These are phyloP conservation scores for Diaporthe ampelina DNA, from an alignment of 2,329 filamentous ascomycete species.

Conservation along the genomic window DNA sequence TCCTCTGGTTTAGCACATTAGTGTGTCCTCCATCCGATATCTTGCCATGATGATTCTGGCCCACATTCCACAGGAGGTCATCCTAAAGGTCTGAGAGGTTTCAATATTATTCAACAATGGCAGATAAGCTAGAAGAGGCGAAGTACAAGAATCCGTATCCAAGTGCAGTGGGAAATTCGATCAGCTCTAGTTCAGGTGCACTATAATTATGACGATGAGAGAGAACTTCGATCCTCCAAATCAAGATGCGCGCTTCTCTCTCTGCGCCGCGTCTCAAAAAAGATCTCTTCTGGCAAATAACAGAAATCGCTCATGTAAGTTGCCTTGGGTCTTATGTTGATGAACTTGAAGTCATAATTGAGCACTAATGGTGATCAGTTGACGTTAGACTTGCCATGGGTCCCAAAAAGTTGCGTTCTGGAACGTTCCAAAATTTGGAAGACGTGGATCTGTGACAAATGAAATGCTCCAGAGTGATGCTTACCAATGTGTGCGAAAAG, in stretches of 20 bases:
- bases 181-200: neutral
- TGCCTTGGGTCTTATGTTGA: neutral
- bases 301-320: constrained; percentile 16
- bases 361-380: neutral
- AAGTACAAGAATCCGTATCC: neutral
- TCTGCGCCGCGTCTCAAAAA: constrained; percentile 7
- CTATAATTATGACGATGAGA: neutral
- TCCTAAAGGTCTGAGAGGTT: neutral
- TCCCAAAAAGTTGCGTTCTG: no score
- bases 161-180: neutral
- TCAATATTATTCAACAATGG: no score
- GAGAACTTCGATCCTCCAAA: neutral
- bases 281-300: neutral
- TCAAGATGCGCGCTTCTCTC: constrained; percentile 12
- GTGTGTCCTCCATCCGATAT: no score
- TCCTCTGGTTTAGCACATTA: no score
- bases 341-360: constrained; percentile 16
- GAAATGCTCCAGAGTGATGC: no score
- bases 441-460: no score
- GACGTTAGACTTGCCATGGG: no score
- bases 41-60: no score
- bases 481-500: constrained; percentile 10
- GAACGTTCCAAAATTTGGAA: no score
- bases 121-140: neutral
- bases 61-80: neutral